These are phyloP conservation scores for Firmiana major DNA, from an alignment of 345 rosid genomes.

Conservation along the genomic window DNA sequence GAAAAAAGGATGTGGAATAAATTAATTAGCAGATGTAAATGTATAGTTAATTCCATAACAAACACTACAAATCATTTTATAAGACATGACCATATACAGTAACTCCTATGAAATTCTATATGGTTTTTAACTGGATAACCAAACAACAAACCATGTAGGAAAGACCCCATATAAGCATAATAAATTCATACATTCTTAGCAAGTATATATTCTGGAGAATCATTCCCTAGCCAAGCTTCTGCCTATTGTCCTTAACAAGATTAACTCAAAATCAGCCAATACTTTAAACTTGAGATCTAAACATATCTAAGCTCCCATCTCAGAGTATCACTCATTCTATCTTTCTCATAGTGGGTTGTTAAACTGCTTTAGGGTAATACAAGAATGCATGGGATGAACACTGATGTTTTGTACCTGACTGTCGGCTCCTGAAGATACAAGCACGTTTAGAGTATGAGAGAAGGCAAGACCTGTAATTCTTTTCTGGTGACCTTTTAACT, in stretches of 20 bases:
- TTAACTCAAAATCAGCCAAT: background rate
- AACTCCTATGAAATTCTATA: background rate
- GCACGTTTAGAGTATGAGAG: constrained; percentile 61
- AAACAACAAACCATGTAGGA: background rate
- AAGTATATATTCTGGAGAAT: background rate
- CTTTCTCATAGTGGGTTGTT: background rate
- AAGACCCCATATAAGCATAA: background rate
- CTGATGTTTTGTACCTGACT: constrained; percentile 48
- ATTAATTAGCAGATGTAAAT: background rate
- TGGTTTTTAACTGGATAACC: background rate
- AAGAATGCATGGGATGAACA: background rate
- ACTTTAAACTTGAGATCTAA: background rate
- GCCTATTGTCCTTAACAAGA: background rate
- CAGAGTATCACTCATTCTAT: background rate
- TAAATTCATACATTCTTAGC: background rate
- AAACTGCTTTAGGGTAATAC: background rate
- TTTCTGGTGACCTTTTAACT: constrained; percentile 77
- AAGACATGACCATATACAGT: background rate
- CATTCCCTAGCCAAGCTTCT: constrained; percentile 12
- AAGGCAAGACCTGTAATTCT: constrained; percentile 90
- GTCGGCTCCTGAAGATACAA: constrained; percentile 89
- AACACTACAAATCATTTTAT: background rate
- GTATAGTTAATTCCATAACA: background rate
- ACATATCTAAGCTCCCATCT: background rate
- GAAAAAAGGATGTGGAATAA: background rate